Conservation (phyloP, 129 eudicot species). For the Flaveria brownii region DNA sequence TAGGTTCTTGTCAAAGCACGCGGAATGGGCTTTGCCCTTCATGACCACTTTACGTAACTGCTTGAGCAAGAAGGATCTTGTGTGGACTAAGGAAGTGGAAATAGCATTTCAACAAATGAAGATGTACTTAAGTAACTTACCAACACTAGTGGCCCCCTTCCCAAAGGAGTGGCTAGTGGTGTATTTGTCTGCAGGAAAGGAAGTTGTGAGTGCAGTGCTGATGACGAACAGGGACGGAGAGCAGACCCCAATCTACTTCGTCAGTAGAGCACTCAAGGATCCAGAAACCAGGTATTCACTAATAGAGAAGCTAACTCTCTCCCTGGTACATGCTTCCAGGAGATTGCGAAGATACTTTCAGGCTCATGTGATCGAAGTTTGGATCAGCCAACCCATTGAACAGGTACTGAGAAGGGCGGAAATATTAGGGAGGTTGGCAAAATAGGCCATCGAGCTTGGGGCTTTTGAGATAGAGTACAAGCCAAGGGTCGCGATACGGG, state of each 20-base stretch:
- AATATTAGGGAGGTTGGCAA: neutral
- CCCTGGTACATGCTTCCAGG: neutral
- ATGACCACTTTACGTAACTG: neutral
- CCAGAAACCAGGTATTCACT: neutral
- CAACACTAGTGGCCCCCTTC: neutral
- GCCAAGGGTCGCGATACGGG: neutral
- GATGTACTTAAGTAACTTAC: neutral
- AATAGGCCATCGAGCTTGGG: neutral
- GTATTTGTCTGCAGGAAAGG: neutral
- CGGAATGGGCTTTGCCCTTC: neutral
- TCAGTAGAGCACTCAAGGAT: too few species aligned
- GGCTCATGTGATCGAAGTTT: neutral
- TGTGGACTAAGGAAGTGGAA: neutral
- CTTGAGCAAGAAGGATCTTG: too few species aligned
- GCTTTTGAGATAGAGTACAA: neutral
- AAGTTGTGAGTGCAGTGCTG: neutral
- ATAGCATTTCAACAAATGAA: neutral
- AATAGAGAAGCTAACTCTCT: neutral
- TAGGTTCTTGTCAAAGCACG: neutral
- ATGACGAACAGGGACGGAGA: neutral
- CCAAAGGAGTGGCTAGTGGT: neutral
- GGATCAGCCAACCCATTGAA: neutral
- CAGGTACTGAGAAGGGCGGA: neutral
- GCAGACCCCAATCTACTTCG: neutral
- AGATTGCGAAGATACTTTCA: neutral